Base-by-base conservation (phyloP, 257 asterid genomes). In the Eustoma russellianum region DNA sequence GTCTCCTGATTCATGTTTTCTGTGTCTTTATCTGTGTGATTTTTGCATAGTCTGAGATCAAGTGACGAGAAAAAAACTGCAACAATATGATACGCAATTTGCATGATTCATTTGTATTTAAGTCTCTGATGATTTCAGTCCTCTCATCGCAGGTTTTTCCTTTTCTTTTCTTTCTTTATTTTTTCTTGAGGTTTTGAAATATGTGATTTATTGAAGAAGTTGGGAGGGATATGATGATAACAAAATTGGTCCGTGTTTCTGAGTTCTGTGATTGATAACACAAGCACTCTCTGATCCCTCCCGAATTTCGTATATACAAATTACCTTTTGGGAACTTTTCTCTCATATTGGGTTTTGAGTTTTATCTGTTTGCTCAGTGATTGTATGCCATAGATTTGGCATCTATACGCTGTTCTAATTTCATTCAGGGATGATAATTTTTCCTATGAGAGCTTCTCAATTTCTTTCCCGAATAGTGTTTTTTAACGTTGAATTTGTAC, bases 171-270 rank as follows among this genome's bases (percentile, higher is more conserved):
- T 2, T 50, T 7, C 5, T 41, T 12, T 5, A 5, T 3, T 10
- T 6, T 13, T 10, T 46, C 12, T 18, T 0, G 28, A n/a, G 14
- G 30, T 18, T 4, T 17, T 9, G 0, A 6, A 9, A 6, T 7
- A 18, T 40, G 28, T 0, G 7, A n/a, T n/a, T n/a, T n/a, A n/a
- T 41, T 19, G 16, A 18, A 41, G 5, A 34, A 28, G 1, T 11
- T 7, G 16, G 15, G 43, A 74, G 75, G 70, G 78, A 82, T 24
- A 33, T 83, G 93, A 83, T 70, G 93, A 77, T 56, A 35, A 55
- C 7, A 33, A 3, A 13, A 57, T 70, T 83, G 93, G 87, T 83
- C 93, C 87, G 87, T 83, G 93, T 83, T 83, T 79, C 93, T 77
- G 93, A 83, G 70, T 59, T 62, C 56, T 50, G 16, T 50, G 65